Evolutionary conservation across 805 yeast species (phyloP), one percentile per base, ranked within the genome.

Genomic region (Cyberlindnera misumaiensis): DNA sequence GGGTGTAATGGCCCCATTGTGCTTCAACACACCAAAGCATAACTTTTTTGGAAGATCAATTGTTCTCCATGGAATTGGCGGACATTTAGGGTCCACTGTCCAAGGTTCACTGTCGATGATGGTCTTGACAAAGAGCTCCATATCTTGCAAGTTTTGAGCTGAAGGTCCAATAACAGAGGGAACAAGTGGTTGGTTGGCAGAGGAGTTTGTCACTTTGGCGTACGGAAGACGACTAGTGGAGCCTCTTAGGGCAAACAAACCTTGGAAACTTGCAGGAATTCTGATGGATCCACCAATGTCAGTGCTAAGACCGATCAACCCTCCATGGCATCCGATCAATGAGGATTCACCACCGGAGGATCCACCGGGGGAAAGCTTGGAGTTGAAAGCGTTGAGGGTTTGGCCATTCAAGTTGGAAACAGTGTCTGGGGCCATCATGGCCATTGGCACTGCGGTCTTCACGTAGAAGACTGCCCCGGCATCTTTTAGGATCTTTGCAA

Each of bases 311-410:
- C 82, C 80, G 25, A 72, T 38, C 4, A 64, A 57, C 10, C 72
- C 62, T 5, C 75, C 75, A 38, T 58, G 56, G 38, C 65, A 46
- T 2, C 65, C 65, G 10, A 69, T 49, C 15, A 73, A 49, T 10
- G 75, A 70, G 8, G 70, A 72, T 36, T 72, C 77, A 25, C 78
- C 78, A 3, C 77, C 76, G 9, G 74, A 66, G 8, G 74, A 68
- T 0, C 79, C 78, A 31, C 77, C 76, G 12, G 72, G 53, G n/a
- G 70, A 59, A 35, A 69, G 46, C n/a, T 51, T 46, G 28, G 65
- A 48, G 44, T 68, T 69, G 42, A 56, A 48, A 2, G 77, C 71
- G 50, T 71, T 72, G 22, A 52, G 33, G 11, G 76, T 70, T 16
- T 60, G 55, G 3, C 80, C 80, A 39, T 55, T 67, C 25, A 73